phyloP scores from a whole-genome alignment of 345 rosid genomes.

The Bruguiera sexangula region DNA sequence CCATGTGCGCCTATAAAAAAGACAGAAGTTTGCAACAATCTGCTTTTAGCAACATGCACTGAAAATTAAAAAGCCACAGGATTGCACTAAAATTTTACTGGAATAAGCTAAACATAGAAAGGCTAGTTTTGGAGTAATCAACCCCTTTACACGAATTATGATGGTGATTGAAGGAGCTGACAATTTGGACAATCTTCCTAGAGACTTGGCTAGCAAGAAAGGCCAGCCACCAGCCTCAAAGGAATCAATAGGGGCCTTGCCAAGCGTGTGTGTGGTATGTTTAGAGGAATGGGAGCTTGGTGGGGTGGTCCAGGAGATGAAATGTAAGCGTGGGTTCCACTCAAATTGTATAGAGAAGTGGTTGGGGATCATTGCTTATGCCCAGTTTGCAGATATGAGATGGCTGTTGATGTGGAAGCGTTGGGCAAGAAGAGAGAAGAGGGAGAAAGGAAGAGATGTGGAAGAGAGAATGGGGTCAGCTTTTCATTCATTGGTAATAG shows the following conservation, averaged over 20 bases:
- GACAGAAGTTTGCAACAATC: too few species aligned
- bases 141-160: conserved; percentile 67
- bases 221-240: conserved; percentile 79
- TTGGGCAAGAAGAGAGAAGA: conserved; percentile 29
- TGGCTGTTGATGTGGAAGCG: conserved; percentile 65
- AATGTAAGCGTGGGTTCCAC: conserved; percentile 77
- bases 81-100: too few species aligned
- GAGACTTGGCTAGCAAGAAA: conserved; percentile 28
- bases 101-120: too few species aligned
- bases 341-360: conserved; percentile 66
- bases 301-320: conserved; percentile 63
- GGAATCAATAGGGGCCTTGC: conserved; percentile 66
- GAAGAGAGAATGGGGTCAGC: conserved; percentile 57
- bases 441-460: conserved; percentile 23
- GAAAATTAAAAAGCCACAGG: too few species aligned
- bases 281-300: conserved; percentile 54
- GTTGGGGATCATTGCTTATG: conserved; percentile 77
- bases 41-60: too few species aligned
- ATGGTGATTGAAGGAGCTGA: conserved; percentile 52
- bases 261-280: conserved; percentile 57
- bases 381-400: conserved; percentile 77
- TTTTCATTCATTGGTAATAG: conserved; percentile 40
- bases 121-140: conserved; percentile 16
- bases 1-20: too few species aligned
- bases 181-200: conserved; percentile 42